These are phyloP conservation scores for Wickerhamomyces canadensis DNA, from an alignment of 805 yeast species.

Conservation along the genomic window DNA sequence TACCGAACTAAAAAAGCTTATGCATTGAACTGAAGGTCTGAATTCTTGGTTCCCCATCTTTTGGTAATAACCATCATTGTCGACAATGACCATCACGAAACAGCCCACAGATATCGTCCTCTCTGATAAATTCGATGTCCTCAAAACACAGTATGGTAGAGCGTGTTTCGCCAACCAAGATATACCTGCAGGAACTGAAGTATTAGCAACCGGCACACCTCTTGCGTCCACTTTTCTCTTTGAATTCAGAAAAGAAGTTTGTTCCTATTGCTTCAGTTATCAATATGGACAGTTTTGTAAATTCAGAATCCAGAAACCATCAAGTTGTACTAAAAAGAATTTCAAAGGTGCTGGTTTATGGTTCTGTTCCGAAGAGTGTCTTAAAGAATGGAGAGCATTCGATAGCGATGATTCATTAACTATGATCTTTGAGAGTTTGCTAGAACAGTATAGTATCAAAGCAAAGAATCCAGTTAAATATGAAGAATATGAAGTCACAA, in stretches of 20 bases:
- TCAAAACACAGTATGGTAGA: constrained; percentile 46
- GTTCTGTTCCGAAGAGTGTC: constrained; percentile 49
- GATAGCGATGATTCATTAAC: constrained; percentile 35
- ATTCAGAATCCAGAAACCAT: constrained; percentile 24
- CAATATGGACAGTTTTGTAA: constrained; percentile 43
- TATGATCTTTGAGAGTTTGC: constrained; percentile 28
- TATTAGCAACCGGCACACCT: constrained; percentile 37
- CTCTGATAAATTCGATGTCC: constrained; percentile 30
- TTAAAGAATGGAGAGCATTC: constrained; percentile 27
- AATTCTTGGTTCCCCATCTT: background rate
- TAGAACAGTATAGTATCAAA: constrained; percentile 18
- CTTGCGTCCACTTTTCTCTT: constrained; percentile 42
- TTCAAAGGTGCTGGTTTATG: constrained; percentile 39
- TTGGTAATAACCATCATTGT: constrained; percentile 8
- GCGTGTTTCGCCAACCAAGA: constrained; percentile 46
- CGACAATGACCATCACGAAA: constrained; percentile 8
- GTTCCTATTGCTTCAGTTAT: constrained; percentile 48
- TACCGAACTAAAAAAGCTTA: too few relatives aligned
- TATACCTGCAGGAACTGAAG: constrained; percentile 36
- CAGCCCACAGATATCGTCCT: constrained; percentile 15
- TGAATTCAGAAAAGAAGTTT: constrained; percentile 59
- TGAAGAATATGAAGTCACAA: constrained; percentile 8
- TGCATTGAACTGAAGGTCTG: too few relatives aligned
- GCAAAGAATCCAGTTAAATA: constrained; percentile 24
- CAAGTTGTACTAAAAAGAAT: constrained; percentile 10